Conservation (phyloP, 768 basidiomycete genomes). For the Panus rudis region DNA sequence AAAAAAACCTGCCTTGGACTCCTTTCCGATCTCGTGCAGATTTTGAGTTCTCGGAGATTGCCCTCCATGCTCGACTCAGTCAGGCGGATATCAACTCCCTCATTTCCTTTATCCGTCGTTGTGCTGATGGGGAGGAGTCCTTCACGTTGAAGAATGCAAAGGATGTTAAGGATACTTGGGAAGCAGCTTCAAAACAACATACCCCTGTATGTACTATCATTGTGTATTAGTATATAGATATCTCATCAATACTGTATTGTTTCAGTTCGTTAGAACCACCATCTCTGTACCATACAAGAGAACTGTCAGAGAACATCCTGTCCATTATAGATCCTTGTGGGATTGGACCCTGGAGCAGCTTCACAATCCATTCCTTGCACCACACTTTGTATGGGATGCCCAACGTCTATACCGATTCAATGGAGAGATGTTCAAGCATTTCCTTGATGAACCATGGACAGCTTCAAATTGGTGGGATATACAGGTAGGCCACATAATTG, state of each 20-base stretch:
- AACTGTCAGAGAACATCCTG: background rate
- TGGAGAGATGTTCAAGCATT: slow-evolving; percentile 5
- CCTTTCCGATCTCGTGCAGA: slow-evolving; percentile 3
- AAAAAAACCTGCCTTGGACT: background rate
- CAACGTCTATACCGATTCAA: slow-evolving; percentile 5
- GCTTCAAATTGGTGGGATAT: slow-evolving; percentile 7
- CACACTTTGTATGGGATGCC: slow-evolving; percentile 11
- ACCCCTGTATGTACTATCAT: slow-evolving; percentile 3
- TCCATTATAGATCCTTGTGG: slow-evolving; percentile 8
- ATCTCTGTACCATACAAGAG: slow-evolving; percentile 2
- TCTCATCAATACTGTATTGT: background rate
- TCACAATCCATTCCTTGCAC: slow-evolving; percentile 1
- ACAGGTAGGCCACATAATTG: slow-evolving; percentile 8
- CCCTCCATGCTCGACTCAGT: slow-evolving; percentile 1
- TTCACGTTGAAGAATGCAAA: slow-evolving; percentile 2
- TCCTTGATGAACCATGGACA: slow-evolving; percentile 13
- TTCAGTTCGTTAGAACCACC: slow-evolving; percentile 2
- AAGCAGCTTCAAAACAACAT: background rate
- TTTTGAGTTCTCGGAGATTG: slow-evolving; percentile 13
- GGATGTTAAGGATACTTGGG: slow-evolving; percentile 6
- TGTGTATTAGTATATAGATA: background rate
- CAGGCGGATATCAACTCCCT: slow-evolving; percentile 2
- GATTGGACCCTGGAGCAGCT: slow-evolving; percentile 9
- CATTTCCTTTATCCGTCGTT: slow-evolving; percentile 1
- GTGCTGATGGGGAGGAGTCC: background rate